These are phyloP conservation scores for Shiraia sp. DNA, from an alignment of 2,329 filamentous ascomycete genomes.

Conservation along the genomic window DNA sequence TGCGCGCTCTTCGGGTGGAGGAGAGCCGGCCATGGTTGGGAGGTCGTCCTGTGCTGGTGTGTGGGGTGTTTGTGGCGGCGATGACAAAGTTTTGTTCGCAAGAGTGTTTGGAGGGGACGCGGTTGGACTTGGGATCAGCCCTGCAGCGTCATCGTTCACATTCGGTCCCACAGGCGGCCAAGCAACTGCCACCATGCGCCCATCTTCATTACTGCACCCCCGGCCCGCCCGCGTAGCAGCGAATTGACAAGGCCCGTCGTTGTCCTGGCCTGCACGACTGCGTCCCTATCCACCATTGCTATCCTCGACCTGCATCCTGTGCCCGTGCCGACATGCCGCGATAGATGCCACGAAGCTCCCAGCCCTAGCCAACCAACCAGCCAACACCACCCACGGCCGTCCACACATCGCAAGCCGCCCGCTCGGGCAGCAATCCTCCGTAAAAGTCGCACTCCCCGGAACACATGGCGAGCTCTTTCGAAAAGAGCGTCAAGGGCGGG, in stretches of 20 bases:
- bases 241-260: slow-evolving; percentile 15
- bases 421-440: slow-evolving; percentile 14
- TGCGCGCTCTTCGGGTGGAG: slow-evolving; percentile 58
- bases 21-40: slow-evolving; percentile 46
- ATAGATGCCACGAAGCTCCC: slow-evolving; percentile 24
- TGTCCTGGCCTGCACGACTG: slow-evolving; percentile 14
- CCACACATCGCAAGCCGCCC: slow-evolving; percentile 12
- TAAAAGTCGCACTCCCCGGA: slow-evolving; percentile 13
- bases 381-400: slow-evolving; percentile 17
- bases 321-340: slow-evolving; percentile 31
- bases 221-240: slow-evolving; percentile 15
- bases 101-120: slow-evolving; percentile 4
- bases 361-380: slow-evolving; percentile 10
- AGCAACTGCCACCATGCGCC: slow-evolving; percentile 19
- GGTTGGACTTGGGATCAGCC: slow-evolving; percentile 7
- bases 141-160: slow-evolving; percentile 13
- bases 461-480: slow-evolving; percentile 82
- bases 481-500: slow-evolving; percentile 98
- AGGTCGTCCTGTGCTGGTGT: not conserved
- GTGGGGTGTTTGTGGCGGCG: slow-evolving; percentile 5
- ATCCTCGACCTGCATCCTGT: slow-evolving; percentile 20
- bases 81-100: slow-evolving; percentile 9
- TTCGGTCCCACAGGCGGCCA: not conserved
- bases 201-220: slow-evolving; percentile 18
- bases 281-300: slow-evolving; percentile 18